Evolutionary conservation across 2,329 filamentous ascomycete genomes (phyloP), one percentile per base, ranked within the genome.

Genomic region (Trichoderma sp.): DNA sequence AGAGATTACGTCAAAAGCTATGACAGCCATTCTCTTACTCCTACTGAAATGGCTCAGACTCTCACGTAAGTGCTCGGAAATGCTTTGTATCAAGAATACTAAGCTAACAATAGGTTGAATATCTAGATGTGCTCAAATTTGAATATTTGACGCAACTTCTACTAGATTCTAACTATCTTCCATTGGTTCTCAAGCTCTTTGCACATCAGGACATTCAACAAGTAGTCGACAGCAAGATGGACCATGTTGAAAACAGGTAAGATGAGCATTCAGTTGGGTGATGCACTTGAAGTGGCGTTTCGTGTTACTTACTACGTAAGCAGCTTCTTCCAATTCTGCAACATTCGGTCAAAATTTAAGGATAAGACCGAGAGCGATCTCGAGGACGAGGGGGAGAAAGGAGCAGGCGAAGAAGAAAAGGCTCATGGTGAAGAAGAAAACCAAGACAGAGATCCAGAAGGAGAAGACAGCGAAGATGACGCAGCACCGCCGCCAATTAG

Each of bases 21-120:
- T 97, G 27, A 96, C 94, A n/a, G 94, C 92, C 0, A 91, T 94
- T 68, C 82, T 99, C 33, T 83, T 99, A 33, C 83, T 97, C n/a
- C 81, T 98, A 56, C 78, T 98, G 71, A 99, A 98, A 80, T 99
- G 96, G 96, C 91, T 98, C 75, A 96, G 97, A 78, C 84, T 97
- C 66, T 97, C 94, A 69, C 96, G 93, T 96, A 83, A 84, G 92
- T 78, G 14, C 24, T 33, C 14, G 35, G 11, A 35, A n/a, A 13
- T n/a, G 19, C 4, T 4, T 6, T 21, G 27, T 35, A 47, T 58
- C 19, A 4, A 27, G 47, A 13, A 52, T 24, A 19, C 4, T 53
- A 56, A 27, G 7, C 13, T 57, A 35, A 49, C 58, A 24, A 40
- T 19, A 10, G 40, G 16, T n/a, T n/a, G 40, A 49, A 24, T 13